Evolutionary conservation across 768 basidiomycete species (phyloP).

Genomic region (Nidula microcarpa): DNA sequence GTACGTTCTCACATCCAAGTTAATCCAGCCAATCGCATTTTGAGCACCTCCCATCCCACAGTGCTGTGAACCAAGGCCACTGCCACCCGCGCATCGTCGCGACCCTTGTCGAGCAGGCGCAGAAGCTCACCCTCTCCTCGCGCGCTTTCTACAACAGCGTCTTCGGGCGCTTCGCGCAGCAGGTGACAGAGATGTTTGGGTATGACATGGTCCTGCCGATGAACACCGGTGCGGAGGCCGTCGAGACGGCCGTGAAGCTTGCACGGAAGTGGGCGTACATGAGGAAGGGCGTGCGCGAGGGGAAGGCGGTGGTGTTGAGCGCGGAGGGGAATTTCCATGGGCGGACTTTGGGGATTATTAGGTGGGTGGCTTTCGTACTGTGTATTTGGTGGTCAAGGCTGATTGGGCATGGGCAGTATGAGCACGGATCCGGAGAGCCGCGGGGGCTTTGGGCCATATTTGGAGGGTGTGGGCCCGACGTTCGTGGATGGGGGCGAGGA

Average conservation of each 20-base stretch:
- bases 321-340: constrained; percentile 96
- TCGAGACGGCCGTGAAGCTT: constrained; percentile 95
- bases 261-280: constrained; percentile 96
- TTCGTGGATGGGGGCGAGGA: constrained; percentile 52
- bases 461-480: constrained; percentile 79
- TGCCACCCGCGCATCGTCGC: constrained; percentile 88
- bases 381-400: constrained; percentile 1
- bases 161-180: constrained; percentile 87
- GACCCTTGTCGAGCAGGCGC: constrained; percentile 80
- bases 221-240: constrained; percentile 99
- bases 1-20: constrained; percentile 40
- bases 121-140: constrained; percentile 89
- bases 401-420: constrained; percentile 51
- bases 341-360: constrained; percentile 84
- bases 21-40: constrained; percentile 1
- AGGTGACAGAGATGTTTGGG: constrained; percentile 78
- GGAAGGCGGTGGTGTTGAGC: constrained; percentile 82
- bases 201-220: constrained; percentile 97
- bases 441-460: constrained; percentile 87
- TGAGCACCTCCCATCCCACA: constrained; percentile 18
- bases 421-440: constrained; percentile 92
- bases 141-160: constrained; percentile 94
- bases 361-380: constrained; percentile 32
- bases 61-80: constrained; percentile 92
- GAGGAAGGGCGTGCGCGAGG: constrained; percentile 77